Base-by-base conservation (phyloP, 331 rosid species). In the Phaseolus coccineus region DNA sequence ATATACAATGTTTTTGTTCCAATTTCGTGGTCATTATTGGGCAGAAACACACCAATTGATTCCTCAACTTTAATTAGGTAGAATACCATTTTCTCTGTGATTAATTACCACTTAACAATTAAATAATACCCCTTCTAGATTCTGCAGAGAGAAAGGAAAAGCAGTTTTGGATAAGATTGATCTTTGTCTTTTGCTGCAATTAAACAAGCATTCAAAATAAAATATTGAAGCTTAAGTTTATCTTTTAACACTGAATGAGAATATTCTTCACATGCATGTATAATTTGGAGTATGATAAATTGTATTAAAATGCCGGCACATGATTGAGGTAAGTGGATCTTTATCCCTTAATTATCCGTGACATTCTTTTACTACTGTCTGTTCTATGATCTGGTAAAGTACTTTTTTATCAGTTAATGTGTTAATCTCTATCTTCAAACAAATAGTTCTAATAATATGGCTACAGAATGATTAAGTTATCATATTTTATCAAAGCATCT, bases 1-100 rank as follows among this genome's bases (percentile, higher is more conserved):
- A 61, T 37, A 30, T 12, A 58, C 13, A 14, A 11, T 69, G 24
- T 14, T 37, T n/a, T 5, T 51, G 8, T 78, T 82, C 19, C 27
- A 15, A 66, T 73, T 37, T 12, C 8, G 22, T 40, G 50, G 55
- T 77, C 69, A 80, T 82, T 76, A 75, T 77, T 71, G 62, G 82
- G 84, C 46, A 70, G 53, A 75, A 69, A 50, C 35, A 44, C 77
- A 71, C 87, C 68, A 82, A 52, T 30, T 2, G 66, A 56, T 61
- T 78, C 50, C 71, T 55, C 75, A 73, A 73, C 92, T 86, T 88
- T 80, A 73, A 77, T 87, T 84, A 71, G 91, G 94, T 46, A 71
- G 57, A 84, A 57, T n/a, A 81, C 88, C 90, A 81, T 68, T 44
- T 8, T 58, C 64, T 44, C 3, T 63, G 61, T 59, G 84, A 72